Percentiles rank a stretch among this genome's conserved stretches.
phyloP scores from a whole-genome alignment of 805 yeast species.

The Yarrowia alimentaria region DNA sequence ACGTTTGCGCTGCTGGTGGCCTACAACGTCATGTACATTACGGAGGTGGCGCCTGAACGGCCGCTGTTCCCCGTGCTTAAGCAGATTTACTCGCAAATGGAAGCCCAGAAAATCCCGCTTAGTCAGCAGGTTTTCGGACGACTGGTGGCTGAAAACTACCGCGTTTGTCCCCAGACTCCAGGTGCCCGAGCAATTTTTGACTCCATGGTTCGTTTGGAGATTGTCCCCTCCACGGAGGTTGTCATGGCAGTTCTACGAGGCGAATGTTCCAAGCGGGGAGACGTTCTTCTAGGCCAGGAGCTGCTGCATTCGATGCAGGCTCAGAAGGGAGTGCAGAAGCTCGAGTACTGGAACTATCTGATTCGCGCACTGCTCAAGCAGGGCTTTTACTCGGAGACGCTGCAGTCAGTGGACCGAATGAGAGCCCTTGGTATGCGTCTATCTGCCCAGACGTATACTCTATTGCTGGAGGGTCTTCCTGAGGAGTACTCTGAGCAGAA shows the following conservation, averaged over 20 bases:
- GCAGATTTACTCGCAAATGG: constrained; percentile 18
- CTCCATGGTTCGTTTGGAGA: background rate
- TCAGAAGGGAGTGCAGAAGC: too few species aligned
- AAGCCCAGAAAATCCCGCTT: constrained; percentile 5
- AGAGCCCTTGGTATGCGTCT: background rate
- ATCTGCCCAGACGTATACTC: background rate
- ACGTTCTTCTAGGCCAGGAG: constrained; percentile 13
- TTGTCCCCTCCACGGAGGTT: constrained; percentile 4
- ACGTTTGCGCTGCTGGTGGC: constrained; percentile 23
- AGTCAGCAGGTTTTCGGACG: background rate
- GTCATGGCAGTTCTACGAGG: constrained; percentile 10
- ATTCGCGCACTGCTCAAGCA: constrained; percentile 15
- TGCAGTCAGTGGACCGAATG: constrained; percentile 2
- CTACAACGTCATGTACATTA: constrained; percentile 13
- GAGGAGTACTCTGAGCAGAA: background rate
- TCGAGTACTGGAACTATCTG: constrained; percentile 16
- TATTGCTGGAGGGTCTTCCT: background rate
- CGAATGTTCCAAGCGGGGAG: constrained; percentile 6
- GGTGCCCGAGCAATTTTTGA: constrained; percentile 4
- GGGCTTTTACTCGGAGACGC: background rate
- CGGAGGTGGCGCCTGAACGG: constrained; percentile 1
- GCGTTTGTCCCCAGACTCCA: constrained; percentile 3
- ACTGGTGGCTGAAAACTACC: constrained; percentile 2
- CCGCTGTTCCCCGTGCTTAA: constrained; percentile 3
- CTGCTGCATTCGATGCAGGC: constrained; percentile 25